These are phyloP conservation scores for Dryas octopetala DNA, from an alignment of 306 rosid genomes.

Conservation along the genomic window DNA sequence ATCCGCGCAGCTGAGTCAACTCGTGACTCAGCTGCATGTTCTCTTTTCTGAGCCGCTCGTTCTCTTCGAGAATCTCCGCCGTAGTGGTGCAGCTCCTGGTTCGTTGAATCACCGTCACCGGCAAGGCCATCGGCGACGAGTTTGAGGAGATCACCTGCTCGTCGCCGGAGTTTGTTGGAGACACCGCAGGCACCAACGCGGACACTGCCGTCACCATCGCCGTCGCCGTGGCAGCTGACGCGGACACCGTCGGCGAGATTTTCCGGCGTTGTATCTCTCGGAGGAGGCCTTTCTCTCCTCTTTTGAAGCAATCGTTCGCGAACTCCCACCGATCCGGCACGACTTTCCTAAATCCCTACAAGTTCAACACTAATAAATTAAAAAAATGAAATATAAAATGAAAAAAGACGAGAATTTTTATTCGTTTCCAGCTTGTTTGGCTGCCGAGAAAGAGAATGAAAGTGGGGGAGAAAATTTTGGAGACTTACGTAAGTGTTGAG, in stretches of 20 bases:
- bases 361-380: not conserved
- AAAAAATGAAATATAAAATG: not conserved
- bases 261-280: slow-evolving; percentile 90
- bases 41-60: slow-evolving; percentile 80
- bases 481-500: slow-evolving; percentile 81
- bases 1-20: slow-evolving; percentile 68
- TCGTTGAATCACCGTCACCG: slow-evolving; percentile 34
- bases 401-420: not conserved
- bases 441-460: not conserved
- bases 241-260: slow-evolving; percentile 29
- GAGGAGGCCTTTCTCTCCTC: slow-evolving; percentile 77
- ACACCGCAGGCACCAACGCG: slow-evolving; percentile 40
- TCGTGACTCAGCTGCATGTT: slow-evolving; percentile 73
- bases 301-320: slow-evolving; percentile 69
- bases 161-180: slow-evolving; percentile 82
- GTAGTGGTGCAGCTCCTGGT: slow-evolving; percentile 59
- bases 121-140: slow-evolving; percentile 56
- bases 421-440: not conserved
- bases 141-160: slow-evolving; percentile 88
- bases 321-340: slow-evolving; percentile 99
- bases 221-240: slow-evolving; percentile 7
- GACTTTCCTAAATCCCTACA: slow-evolving; percentile 91
- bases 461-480: not conserved
- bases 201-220: not conserved
- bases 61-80: slow-evolving; percentile 76